Evolutionary conservation across 2,329 filamentous ascomycete species (phyloP).

Genomic region (Cordyceps pruinosa): DNA sequence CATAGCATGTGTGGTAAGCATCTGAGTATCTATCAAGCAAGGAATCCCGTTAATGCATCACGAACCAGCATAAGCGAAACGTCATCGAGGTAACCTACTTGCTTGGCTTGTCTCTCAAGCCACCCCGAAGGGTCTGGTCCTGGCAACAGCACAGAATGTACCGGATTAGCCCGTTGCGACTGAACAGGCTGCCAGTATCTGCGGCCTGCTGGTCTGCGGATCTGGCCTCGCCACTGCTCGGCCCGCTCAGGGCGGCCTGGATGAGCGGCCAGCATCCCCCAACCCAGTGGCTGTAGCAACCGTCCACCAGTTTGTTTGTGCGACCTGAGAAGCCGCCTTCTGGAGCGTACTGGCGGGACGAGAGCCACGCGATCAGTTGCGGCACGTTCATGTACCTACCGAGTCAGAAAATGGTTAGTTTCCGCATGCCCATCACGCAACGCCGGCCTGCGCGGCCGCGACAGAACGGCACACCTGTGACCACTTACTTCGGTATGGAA

Average conservation of each 20-base stretch:
- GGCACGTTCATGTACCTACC: slow-evolving; percentile 68
- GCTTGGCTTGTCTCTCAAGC: slow-evolving; percentile 87
- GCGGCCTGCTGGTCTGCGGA: slow-evolving; percentile 25
- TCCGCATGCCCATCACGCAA: slow-evolving; percentile 11
- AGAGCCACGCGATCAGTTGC: slow-evolving; percentile 78
- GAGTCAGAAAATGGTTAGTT: slow-evolving; percentile 21
- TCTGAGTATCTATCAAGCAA: slow-evolving; percentile 57
- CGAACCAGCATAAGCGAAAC: slow-evolving; percentile 11
- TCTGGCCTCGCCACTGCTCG: slow-evolving; percentile 27
- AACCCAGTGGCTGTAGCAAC: slow-evolving; percentile 97
- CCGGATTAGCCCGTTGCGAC: slow-evolving; percentile 73
- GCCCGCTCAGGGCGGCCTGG: slow-evolving; percentile 65
- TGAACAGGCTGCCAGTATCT: slow-evolving; percentile 55
- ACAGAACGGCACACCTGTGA: background rate
- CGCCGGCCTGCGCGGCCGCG: background rate
- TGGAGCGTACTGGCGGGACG: slow-evolving; percentile 78
- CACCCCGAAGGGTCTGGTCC: slow-evolving; percentile 61
- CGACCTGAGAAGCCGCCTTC: slow-evolving; percentile 91
- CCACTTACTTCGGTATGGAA: slow-evolving; percentile 61
- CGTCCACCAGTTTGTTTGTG: slow-evolving; percentile 96
- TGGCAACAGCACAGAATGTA: slow-evolving; percentile 92
- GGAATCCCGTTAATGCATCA: slow-evolving; percentile 4
- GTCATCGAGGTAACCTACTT: slow-evolving; percentile 51
- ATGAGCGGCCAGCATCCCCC: slow-evolving; percentile 90
- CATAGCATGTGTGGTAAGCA: slow-evolving; percentile 90